Evolutionary conservation across 1,139 yeast species (phyloP), one percentile per base, ranked within the genome.

Genomic region (Debaryomyces singareniensis): DNA sequence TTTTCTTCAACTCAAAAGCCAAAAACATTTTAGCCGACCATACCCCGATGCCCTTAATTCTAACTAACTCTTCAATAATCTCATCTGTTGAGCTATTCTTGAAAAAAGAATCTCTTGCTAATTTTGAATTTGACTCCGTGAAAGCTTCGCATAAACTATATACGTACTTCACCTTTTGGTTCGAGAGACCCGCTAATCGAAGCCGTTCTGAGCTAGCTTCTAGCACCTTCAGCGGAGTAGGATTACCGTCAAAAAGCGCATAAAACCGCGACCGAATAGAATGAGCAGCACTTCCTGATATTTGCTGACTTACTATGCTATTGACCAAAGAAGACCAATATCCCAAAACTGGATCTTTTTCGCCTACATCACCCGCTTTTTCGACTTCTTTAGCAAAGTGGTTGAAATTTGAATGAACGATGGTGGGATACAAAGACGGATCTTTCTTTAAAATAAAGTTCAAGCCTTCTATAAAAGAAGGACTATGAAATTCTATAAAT

Each of bases 21-120:
- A 82, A 58, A 55, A 86, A 87, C 96, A 87, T 87, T 35, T 81
- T 83, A 0, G 94, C 93, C 6, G 89, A 77, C 97, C 97, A 87
- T 1, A 76, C 72, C 0, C 96, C 96, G 20, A 87, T 72, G 0
- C 96, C 96, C 47, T 85, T 83, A 33, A 86, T 59, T 24, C 46
- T 44, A 1, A 76, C 75, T 32, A 86, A 53, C 34, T 68, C 74
- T 14, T 68, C 71, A 2, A 73, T 60, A 3, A 84, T 61, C 20
- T 68, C 80, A n/a, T 61, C 63, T 30, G 66, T 63, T 3, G 53
- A 43, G 10, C 53, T 53, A 1, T 45, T 43, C 9, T 41, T 35
- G 41, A 68, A 71, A 39, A 73, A 59, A 3, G 58, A 58, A n/a
- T 44, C 29, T 1, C 58, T 51, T 0, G 74, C 49, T 13, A 78